Evolutionary conservation across 768 basidiomycete species (phyloP).

Genomic region (Termitomyces sp.): DNA sequence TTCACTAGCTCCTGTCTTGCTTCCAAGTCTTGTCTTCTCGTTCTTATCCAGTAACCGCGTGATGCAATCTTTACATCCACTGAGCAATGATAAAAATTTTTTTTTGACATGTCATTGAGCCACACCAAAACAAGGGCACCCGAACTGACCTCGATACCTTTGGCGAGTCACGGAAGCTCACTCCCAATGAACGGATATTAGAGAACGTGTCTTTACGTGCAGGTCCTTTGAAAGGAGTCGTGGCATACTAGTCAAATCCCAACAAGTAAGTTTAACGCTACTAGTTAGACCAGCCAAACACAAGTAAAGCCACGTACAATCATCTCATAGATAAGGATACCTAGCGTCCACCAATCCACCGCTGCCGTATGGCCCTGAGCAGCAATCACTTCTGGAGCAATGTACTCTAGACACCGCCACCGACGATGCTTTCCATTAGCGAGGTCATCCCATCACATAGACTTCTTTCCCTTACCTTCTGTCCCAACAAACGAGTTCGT

Average conservation of each 20-base stretch:
- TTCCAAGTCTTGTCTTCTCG: slow-evolving; percentile 83
- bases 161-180: slow-evolving; percentile 81
- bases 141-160: slow-evolving; percentile 65
- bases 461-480: slow-evolving; percentile 57
- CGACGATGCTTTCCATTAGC: slow-evolving; percentile 13
- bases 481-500: slow-evolving; percentile 99
- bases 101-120: no score
- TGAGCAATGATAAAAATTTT: slow-evolving; percentile 24
- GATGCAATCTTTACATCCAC: slow-evolving; percentile 85
- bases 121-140: slow-evolving; percentile 3
- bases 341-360: slow-evolving; percentile 99
- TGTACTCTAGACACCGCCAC: slow-evolving; percentile 71
- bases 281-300: slow-evolving; percentile 22
- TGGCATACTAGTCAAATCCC: slow-evolving; percentile 69
- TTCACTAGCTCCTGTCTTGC: slow-evolving; percentile 93
- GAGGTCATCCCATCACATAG: slow-evolving; percentile 13
- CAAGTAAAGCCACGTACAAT: slow-evolving; percentile 61
- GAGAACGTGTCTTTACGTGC: slow-evolving; percentile 94
- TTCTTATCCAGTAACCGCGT: slow-evolving; percentile 87
- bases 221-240: slow-evolving; percentile 97
- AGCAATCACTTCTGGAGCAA: slow-evolving; percentile 97
- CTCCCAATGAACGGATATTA: slow-evolving; percentile 86
- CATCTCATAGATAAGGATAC: slow-evolving; percentile 99
- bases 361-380: slow-evolving; percentile 96
- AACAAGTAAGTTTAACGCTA: slow-evolving; percentile 17